These are phyloP conservation scores for Kazachstania viticola DNA, from an alignment of 805 yeast genomes.

Conservation along the genomic window DNA sequence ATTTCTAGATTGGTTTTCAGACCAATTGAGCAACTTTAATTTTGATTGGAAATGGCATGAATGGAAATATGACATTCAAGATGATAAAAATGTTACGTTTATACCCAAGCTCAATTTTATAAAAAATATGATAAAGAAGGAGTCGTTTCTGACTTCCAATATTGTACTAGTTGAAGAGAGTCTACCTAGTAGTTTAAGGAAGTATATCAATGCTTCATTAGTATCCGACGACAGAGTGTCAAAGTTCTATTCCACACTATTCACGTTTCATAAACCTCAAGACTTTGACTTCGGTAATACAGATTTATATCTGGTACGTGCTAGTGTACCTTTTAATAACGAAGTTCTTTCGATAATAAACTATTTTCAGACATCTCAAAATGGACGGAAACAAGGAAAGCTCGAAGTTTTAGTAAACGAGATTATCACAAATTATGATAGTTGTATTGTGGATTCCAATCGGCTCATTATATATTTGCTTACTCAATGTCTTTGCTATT, in stretches of 20 bases:
- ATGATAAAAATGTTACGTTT: slow-evolving; percentile 31
- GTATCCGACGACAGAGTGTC: slow-evolving; percentile 22
- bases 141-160: slow-evolving; percentile 60
- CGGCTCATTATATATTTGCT: slow-evolving; percentile 45
- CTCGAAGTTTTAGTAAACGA: slow-evolving; percentile 14
- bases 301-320: slow-evolving; percentile 26
- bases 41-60: slow-evolving; percentile 95
- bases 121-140: slow-evolving; percentile 64
- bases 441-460: slow-evolving; percentile 26
- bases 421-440: slow-evolving; percentile 13
- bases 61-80: slow-evolving; percentile 51
- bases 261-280: slow-evolving; percentile 9
- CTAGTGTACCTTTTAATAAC: slow-evolving; percentile 24
- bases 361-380: slow-evolving; percentile 16
- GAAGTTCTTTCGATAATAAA: slow-evolving; percentile 26
- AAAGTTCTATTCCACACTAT: slow-evolving; percentile 23
- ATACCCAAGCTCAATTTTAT: slow-evolving; percentile 67
- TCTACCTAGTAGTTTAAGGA: slow-evolving; percentile 42
- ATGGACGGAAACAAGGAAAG: slow-evolving; percentile 12
- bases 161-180: slow-evolving; percentile 51
- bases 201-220: slow-evolving; percentile 31
- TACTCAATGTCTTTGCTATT: slow-evolving; percentile 59
- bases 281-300: slow-evolving; percentile 17
- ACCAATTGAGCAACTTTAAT: slow-evolving; percentile 79
- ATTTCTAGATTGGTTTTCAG: slow-evolving; percentile 76